These are phyloP conservation scores for Coniella vitis DNA, from an alignment of 2,329 filamentous ascomycete genomes.

Conservation along the genomic window DNA sequence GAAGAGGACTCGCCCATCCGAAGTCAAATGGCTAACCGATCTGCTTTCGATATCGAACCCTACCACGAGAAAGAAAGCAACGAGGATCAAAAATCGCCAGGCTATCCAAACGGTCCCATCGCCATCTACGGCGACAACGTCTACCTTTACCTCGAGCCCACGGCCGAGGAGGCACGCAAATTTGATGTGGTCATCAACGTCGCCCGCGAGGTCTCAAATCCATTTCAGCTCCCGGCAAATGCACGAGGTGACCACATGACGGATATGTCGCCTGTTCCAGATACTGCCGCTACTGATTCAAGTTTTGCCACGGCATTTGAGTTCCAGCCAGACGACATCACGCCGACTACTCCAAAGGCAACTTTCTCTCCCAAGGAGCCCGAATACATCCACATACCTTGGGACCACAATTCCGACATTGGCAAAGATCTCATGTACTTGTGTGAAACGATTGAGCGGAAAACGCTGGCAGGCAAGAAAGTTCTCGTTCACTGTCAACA, in stretches of 20 bases:
- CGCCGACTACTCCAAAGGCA: constrained; percentile 54
- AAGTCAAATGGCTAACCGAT: constrained; percentile 55
- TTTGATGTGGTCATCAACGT: constrained; percentile 85
- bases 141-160: constrained; percentile 74
- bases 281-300: constrained; percentile 50
- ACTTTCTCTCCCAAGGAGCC: constrained; percentile 45
- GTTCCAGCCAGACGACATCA: constrained; percentile 38
- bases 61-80: constrained; percentile 63
- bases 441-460: constrained; percentile 69
- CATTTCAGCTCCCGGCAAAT: constrained; percentile 41
- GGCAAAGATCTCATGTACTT: constrained; percentile 67
- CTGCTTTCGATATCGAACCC: constrained; percentile 51
- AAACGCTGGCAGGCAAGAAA: constrained; percentile 66
- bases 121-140: constrained; percentile 74
- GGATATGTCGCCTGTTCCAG: constrained; percentile 41
- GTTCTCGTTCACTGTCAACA: constrained; percentile 82
- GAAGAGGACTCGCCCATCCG: constrained; percentile 54
- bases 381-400: constrained; percentile 81
- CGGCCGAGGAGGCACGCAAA: constrained; percentile 64
- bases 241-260: constrained; percentile 20
- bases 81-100: constrained; percentile 73
- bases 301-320: constrained; percentile 58
- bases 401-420: constrained; percentile 87
- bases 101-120: constrained; percentile 75
- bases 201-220: constrained; percentile 73